A percentile compares a stretch with the other conserved stretches of the same genome.
Conservation (phyloP, 495 filamentous ascomycete species). For the Penicillium subrubescens region DNA sequence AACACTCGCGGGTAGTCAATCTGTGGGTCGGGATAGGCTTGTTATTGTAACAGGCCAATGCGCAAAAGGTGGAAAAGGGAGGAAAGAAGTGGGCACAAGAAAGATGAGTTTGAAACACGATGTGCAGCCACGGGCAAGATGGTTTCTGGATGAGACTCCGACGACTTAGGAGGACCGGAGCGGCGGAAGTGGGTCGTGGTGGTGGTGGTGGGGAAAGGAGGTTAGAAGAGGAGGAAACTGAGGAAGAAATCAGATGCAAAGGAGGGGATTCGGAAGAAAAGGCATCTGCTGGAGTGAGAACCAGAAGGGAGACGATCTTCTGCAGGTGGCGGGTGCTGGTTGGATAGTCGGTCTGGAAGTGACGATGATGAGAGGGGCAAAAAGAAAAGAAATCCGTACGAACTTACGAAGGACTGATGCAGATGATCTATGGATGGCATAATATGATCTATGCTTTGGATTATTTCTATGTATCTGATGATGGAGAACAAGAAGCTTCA, state of each 20-base stretch:
- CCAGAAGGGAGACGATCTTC: not conserved
- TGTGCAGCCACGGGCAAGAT: slow-evolving; percentile 16
- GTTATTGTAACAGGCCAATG: not conserved
- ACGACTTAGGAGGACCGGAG: slow-evolving; percentile 19
- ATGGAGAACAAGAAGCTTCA: not conserved
- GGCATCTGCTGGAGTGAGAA: not conserved
- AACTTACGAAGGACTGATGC: not conserved
- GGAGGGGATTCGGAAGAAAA: not conserved
- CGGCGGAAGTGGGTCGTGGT: slow-evolving; percentile 26
- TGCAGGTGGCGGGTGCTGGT: not conserved
- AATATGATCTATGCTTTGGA: not conserved
- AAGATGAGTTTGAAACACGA: slow-evolving; percentile 17
- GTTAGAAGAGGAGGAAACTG: not conserved
- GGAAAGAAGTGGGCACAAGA: slow-evolving; percentile 7
- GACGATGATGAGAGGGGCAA: not conserved
- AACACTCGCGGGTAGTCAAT: not conserved
- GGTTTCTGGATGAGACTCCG: slow-evolving; percentile 21
- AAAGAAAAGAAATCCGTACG: not conserved
- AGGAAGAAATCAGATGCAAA: not conserved
- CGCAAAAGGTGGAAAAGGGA: not conserved
- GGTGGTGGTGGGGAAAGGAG: slow-evolving; percentile 17
- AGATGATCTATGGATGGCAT: not conserved
- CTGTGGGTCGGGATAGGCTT: not conserved
- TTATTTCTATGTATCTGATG: not conserved
- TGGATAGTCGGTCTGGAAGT: slow-evolving; percentile 8